A percentile compares a stretch with the other conserved stretches of the same genome.
phyloP scores from a whole-genome alignment of 306 rosid genomes.

The Lablab purpureus region DNA sequence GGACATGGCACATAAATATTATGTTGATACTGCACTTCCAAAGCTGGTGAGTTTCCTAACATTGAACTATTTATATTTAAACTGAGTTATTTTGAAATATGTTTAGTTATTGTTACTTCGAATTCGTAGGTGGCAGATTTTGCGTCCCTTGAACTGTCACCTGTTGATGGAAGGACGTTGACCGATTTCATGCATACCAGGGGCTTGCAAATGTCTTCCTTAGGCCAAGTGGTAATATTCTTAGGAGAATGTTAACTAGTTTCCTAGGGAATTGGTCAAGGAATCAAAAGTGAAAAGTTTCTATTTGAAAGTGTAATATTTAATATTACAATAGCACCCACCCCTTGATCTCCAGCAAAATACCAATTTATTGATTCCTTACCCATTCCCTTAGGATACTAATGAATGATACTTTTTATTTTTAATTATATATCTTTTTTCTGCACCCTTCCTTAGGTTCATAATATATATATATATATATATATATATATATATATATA shows the following conservation, averaged over 20 bases:
- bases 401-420: background rate
- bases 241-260: background rate
- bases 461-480: no score
- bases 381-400: background rate
- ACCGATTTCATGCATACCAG: constrained; percentile 99
- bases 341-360: background rate
- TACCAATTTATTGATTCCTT: background rate
- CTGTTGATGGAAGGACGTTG: constrained; percentile 97
- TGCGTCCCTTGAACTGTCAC: constrained; percentile 99
- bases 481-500: no score
- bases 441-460: constrained; percentile 24
- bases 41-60: constrained; percentile 80
- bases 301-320: background rate
- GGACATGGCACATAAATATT: constrained; percentile 92
- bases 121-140: constrained; percentile 92
- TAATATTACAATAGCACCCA: background rate
- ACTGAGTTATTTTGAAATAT: constrained; percentile 38
- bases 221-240: constrained; percentile 83
- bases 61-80: constrained; percentile 8
- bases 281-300: constrained; percentile 14
- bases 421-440: constrained; percentile 5
- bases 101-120: constrained; percentile 46
- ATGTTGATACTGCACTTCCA: constrained; percentile 90
- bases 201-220: constrained; percentile 91
- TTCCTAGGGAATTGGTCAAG: background rate